Conservation (phyloP, 345 rosid genomes). For the Populus alba region DNA sequence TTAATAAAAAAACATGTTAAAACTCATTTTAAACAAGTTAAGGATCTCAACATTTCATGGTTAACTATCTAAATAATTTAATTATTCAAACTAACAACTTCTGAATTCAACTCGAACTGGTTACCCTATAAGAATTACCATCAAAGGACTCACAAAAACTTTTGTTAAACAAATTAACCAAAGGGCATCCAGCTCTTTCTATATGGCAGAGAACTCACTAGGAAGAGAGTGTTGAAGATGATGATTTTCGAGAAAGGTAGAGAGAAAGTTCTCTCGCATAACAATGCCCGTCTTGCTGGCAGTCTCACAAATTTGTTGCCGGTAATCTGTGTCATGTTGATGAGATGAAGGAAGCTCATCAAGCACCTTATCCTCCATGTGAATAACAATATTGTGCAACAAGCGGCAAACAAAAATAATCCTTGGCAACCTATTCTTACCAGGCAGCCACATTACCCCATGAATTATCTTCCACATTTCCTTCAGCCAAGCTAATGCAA, state of each 20-base stretch:
- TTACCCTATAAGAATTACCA: background rate
- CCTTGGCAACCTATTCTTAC: constrained; percentile 56
- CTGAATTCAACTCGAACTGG: background rate
- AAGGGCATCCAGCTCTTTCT: background rate
- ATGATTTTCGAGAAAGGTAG: constrained; percentile 37
- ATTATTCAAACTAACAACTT: background rate
- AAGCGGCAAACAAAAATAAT: constrained; percentile 68
- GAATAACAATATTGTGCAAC: constrained; percentile 66
- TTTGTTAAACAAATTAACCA: background rate
- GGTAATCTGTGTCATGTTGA: constrained; percentile 53
- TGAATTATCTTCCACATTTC: constrained; percentile 79
- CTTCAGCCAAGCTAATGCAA: constrained; percentile 61
- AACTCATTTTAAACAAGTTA: no score
- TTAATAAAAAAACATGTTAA: no score
- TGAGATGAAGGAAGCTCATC: constrained; percentile 42
- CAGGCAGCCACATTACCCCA: constrained; percentile 80
- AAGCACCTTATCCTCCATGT: constrained; percentile 49
- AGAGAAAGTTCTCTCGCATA: constrained; percentile 49
- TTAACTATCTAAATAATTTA: no score
- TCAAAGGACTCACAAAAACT: background rate
- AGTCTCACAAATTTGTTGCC: constrained; percentile 44
- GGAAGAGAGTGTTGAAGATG: constrained; percentile 15
- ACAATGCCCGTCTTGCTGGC: constrained; percentile 37
- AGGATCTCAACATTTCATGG: no score
- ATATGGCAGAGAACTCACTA: background rate